Conservation (phyloP, 2,329 filamentous ascomycete genomes). For the Leptosphaerulina australis region DNA sequence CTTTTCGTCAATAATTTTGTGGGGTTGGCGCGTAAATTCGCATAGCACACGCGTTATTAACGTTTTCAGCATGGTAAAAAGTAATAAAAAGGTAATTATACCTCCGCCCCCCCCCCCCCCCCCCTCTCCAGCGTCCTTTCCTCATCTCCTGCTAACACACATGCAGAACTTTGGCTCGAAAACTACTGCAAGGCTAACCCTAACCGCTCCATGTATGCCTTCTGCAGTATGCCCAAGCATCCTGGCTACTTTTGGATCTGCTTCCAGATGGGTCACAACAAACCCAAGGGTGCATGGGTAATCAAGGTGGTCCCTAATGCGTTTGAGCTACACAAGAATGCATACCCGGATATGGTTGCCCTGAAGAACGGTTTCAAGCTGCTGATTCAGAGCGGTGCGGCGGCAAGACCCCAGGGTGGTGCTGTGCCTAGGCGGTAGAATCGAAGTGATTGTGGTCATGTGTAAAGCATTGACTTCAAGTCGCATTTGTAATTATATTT, state of each 20-base stretch:
- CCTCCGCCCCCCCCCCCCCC: too few relatives aligned
- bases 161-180: conserved; percentile 86
- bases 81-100: too few relatives aligned
- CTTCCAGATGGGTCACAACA: conserved; percentile 86
- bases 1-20: too few relatives aligned
- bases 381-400: conserved; percentile 58
- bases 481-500: conserved; percentile 15
- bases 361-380: conserved; percentile 98
- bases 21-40: too few relatives aligned
- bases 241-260: conserved; percentile 95
- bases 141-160: conserved; percentile 27
- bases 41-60: too few relatives aligned
- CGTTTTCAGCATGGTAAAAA: too few relatives aligned
- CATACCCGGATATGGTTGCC: conserved; percentile 93
- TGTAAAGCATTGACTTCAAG: background rate
- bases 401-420: conserved; percentile 5
- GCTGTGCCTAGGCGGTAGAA: conserved; percentile 5
- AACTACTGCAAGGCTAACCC: conserved; percentile 97
- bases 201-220: conserved; percentile 89
- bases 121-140: too few relatives aligned
- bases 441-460: background rate
- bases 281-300: conserved; percentile 76
- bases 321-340: conserved; percentile 85
- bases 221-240: conserved; percentile 91
- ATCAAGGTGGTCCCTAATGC: conserved; percentile 92